A percentile compares a stretch with the other conserved stretches of the same genome.
Evolutionary conservation across 2,329 filamentous ascomycete genomes (phyloP).

Genomic region (Colletotrichum higginsianum): DNA sequence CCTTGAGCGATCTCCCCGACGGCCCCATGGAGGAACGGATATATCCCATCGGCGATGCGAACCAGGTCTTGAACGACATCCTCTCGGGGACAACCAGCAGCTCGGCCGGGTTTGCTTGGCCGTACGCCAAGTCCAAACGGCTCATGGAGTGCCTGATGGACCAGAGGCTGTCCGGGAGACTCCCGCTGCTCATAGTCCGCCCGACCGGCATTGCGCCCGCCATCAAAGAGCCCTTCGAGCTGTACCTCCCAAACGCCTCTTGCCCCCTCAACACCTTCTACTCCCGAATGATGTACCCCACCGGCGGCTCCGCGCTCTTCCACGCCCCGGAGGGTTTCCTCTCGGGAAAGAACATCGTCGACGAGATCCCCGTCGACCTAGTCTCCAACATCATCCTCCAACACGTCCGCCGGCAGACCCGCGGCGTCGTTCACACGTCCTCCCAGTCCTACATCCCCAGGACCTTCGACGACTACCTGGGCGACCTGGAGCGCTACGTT

Average conservation of each 20-base stretch:
- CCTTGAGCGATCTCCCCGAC: not conserved
- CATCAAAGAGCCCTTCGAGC: not conserved
- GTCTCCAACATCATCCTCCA: not conserved
- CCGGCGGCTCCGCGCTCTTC: not conserved
- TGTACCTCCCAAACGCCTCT: not conserved
- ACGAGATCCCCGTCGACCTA: conserved; percentile 1
- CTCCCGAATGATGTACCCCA: not conserved
- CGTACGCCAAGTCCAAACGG: conserved; percentile 3
- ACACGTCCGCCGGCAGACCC: not conserved
- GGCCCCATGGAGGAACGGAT: not conserved
- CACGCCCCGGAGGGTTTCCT: not conserved
- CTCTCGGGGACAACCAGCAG: not conserved
- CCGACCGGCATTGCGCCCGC: not conserved
- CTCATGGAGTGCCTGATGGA: conserved; percentile 5
- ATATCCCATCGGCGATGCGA: not conserved
- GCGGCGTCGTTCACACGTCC: not conserved
- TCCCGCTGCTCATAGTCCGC: not conserved
- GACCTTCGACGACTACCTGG: not conserved
- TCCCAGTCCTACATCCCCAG: not conserved
- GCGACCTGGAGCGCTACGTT: not conserved
- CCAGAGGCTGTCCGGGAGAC: not conserved
- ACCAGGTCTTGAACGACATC: not conserved
- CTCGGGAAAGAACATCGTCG: not conserved
- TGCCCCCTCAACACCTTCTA: not conserved
- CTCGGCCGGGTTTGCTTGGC: not conserved